Evolutionary conservation across 257 asterid species (phyloP).

Genomic region (Nicotiana undulata): DNA sequence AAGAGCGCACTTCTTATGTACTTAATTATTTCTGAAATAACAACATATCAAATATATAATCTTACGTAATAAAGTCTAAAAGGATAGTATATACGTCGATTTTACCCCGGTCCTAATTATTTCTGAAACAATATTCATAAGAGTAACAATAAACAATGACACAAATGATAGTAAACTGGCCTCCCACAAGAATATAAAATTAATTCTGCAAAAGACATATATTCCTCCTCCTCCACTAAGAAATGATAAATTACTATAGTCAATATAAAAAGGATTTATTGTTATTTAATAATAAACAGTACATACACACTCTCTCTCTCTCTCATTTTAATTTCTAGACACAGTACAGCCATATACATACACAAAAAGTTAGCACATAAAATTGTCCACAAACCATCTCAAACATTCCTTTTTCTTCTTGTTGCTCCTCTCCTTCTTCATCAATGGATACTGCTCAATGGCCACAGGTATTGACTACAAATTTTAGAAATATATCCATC

Average conservation of each 20-base stretch:
- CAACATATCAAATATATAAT: too few species aligned
- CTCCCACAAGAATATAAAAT: not conserved
- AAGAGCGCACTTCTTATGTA: too few species aligned
- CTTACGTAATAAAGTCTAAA: accelerated
- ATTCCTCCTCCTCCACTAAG: not conserved
- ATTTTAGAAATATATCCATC: not conserved
- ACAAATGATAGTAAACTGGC: not conserved
- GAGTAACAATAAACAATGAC: too few species aligned
- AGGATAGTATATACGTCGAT: too few species aligned
- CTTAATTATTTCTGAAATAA: too few species aligned
- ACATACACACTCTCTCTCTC: not conserved
- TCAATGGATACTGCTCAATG: constrained; percentile 76
- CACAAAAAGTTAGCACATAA: constrained; percentile 20
- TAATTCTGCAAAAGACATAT: not conserved
- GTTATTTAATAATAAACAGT: not conserved
- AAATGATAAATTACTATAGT: not conserved
- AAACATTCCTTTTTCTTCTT: constrained; percentile 34
- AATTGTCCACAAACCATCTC: constrained; percentile 37
- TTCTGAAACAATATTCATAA: too few species aligned
- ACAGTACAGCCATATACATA: not conserved
- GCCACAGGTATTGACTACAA: constrained; percentile 59
- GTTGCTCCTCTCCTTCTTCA: not conserved
- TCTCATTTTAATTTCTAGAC: not conserved
- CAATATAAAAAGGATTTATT: not conserved
- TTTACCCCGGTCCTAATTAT: too few species aligned